Evolutionary conservation across 2,329 filamentous ascomycete genomes (phyloP), one percentile per base, ranked within the genome.

Genomic region (Graphium sp.): DNA sequence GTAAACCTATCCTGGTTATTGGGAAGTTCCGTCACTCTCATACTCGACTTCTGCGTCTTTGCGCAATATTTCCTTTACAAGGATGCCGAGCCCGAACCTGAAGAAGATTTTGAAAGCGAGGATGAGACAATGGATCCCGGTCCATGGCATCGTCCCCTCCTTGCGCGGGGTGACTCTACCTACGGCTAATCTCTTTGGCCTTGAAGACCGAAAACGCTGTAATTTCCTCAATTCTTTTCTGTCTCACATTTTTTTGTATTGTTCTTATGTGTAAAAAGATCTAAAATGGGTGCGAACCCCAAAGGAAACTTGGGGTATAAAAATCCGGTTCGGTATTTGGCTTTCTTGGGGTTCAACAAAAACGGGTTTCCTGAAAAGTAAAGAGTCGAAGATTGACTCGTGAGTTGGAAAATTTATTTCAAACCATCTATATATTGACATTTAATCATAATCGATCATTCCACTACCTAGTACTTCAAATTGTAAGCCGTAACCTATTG

Each of bases 1-100:
- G 79, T 95, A 19, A 98, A 95, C 49, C 55, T 83, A 18, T 85
- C 78, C 38, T 98, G 89, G 89, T 45, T 98, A 34, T 61, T 84
- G 4, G 89, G 89, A 2, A 93, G 85, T 47, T 61, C 89, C 27
- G 84, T 91, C 1, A 94, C 87, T 3, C 55, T 95, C 32, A 53
- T 89, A 31, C 55, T 95, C 37, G 89, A 95, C 51, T 60, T 85
- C 47, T 71, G 66, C 17, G 89, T 95, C 4, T 94, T 94, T 50
- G 68, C 71, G 8, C 87, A 95, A 52, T 94, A 92, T 47, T 94
- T 91, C 47, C 49, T 92, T 44, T 95, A 95, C 49, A 65, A 61
- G 38, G 55, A 54, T 32, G 51, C 55, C 3, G 58, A 58, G 4
- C 49, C 54, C 5, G 42, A 47, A 0, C 43, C 46, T 4, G 38